Evolutionary conservation across 176 grass and related monocot species (phyloP).

Genomic region (maize (Zea mays)): Zm-B73-REFERENCE-NAM-5.0 NC_050105.1:8250001-8250500

Average conservation of each 20-base stretch:
- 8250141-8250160: not conserved
- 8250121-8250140: too few species aligned
- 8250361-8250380: slow-evolving; percentile 7
- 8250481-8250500: slow-evolving; percentile 87
- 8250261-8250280: slow-evolving; percentile 47
- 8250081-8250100: too few species aligned
- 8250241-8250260: slow-evolving; percentile 32
- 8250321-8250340: not conserved
- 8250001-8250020: too few species aligned
- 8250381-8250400: not conserved
- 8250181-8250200: not conserved
- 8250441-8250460: slow-evolving; percentile 49
- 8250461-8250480: slow-evolving; percentile 65
- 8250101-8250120: too few species aligned
- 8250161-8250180: not conserved
- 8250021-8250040: too few species aligned
- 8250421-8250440: slow-evolving; percentile 51
- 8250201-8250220: not conserved
- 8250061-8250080: too few species aligned
- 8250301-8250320: slow-evolving; percentile 57
- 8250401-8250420: slow-evolving; percentile 10
- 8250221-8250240: not conserved
- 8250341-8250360: not conserved
- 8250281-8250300: slow-evolving; percentile 70
- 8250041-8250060: too few species aligned